Percentiles rank a stretch among this genome's conserved stretches.
Evolutionary conservation across 768 basidiomycete species (phyloP).

Genomic region (Tricholoma saponaceum): DNA sequence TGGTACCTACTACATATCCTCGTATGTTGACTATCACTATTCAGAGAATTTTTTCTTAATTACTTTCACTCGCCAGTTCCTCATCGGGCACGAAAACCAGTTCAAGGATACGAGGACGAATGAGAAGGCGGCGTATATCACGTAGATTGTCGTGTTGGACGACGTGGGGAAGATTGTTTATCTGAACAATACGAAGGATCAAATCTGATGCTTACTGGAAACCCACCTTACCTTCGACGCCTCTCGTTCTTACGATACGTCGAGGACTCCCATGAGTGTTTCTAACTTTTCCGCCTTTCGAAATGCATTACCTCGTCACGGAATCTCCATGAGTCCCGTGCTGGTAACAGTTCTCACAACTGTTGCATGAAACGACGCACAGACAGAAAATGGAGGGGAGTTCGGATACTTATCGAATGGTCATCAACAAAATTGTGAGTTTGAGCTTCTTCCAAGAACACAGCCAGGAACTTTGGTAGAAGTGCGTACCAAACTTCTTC

Average conservation of each 20-base stretch:
- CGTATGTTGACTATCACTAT: constrained; percentile 40
- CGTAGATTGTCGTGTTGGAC: not conserved
- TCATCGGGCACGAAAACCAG: constrained; percentile 61
- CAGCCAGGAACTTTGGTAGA: not conserved
- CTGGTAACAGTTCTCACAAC: not conserved
- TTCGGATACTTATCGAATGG: not conserved
- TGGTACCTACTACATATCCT: constrained; percentile 75
- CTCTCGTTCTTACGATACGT: not conserved
- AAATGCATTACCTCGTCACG: not conserved
- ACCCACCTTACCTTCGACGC: not conserved
- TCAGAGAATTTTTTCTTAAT: not conserved
- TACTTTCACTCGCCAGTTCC: constrained; percentile 44
- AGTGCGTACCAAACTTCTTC: not conserved
- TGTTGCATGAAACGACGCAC: not conserved
- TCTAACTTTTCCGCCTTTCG: not conserved
- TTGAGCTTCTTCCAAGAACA: not conserved
- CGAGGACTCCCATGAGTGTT: not conserved
- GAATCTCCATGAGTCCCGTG: not conserved
- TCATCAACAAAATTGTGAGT: not conserved
- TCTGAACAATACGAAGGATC: not conserved
- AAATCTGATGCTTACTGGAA: not conserved
- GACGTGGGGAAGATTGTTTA: not conserved
- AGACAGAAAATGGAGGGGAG: not conserved
- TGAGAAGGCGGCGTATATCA: constrained; percentile 9
- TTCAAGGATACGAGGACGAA: constrained; percentile 74